Conservation (phyloP, 768 basidiomycete genomes). For the Galerina sulciceps region DNA sequence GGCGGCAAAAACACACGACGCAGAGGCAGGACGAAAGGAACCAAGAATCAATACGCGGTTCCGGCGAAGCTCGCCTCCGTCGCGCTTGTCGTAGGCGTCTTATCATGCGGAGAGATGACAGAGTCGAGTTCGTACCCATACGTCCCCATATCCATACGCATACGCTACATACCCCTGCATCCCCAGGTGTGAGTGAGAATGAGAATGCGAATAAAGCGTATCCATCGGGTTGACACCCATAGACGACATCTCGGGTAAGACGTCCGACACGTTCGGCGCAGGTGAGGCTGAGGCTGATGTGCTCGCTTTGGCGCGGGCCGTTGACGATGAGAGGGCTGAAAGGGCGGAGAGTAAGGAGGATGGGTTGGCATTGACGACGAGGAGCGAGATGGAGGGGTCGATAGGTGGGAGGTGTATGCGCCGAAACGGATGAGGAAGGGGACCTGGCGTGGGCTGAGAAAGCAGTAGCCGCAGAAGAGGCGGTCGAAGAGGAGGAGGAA, state of each 20-base stretch:
- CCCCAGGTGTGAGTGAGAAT: background rate
- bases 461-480: background rate
- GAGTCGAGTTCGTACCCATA: background rate
- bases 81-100: too few relatives aligned
- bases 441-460: background rate
- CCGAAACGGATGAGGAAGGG: too few relatives aligned
- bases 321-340: background rate
- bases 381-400: background rate
- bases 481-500: background rate
- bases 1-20: too few relatives aligned
- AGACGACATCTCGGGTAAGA: background rate
- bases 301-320: background rate
- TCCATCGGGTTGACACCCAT: background rate
- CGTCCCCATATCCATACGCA: slow-evolving; percentile 1
- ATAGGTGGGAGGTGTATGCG: background rate
- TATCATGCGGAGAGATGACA: background rate
- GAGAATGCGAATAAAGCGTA: background rate
- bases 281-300: background rate
- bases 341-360: too few relatives aligned
- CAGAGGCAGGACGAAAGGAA: too few relatives aligned
- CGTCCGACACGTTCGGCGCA: background rate
- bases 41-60: too few relatives aligned
- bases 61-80: too few relatives aligned
- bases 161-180: background rate
- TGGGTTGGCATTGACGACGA: background rate